phyloP scores from a whole-genome alignment of 371 early-diverging fungal genomes.

The Parasitella parasitica region DNA sequence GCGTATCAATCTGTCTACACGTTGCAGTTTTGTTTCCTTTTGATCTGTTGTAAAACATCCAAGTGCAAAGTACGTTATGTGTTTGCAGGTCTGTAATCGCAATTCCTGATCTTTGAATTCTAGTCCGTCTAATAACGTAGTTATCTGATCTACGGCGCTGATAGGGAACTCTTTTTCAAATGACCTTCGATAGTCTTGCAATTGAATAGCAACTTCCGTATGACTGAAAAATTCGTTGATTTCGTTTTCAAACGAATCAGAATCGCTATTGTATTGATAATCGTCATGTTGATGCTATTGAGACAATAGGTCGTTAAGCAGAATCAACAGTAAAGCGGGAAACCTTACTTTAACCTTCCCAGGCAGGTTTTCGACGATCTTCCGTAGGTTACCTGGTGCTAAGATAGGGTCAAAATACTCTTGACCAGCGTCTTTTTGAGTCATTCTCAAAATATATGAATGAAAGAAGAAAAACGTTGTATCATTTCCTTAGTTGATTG shows the following conservation, averaged over 20 bases:
- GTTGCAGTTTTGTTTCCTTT: not conserved
- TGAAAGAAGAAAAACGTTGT: not conserved
- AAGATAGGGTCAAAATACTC: constrained; percentile 23
- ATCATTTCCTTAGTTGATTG: not conserved
- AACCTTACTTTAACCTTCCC: constrained; percentile 28
- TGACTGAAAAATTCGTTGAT: constrained; percentile 77
- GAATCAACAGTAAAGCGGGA: not conserved
- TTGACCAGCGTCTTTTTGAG: not conserved
- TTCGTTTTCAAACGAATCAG: constrained; percentile 60
- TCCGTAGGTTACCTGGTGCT: constrained; percentile 33
- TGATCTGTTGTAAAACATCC: not conserved
- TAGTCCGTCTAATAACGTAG: not conserved
- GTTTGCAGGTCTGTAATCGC: not conserved
- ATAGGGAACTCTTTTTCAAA: constrained; percentile 26
- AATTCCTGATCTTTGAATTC: not conserved
- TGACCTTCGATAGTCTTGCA: constrained; percentile 43
- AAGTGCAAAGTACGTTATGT: not conserved
- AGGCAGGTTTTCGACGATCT: constrained; percentile 36
- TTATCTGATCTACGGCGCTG: not conserved
- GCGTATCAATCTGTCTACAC: constrained; percentile 1
- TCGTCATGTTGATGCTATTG: constrained; percentile 51
- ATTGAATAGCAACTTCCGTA: constrained; percentile 53
- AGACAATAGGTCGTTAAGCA: not conserved
- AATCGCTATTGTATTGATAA: constrained; percentile 62
- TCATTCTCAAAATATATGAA: not conserved